Evolutionary conservation across 2,329 filamentous ascomycete genomes (phyloP).

Genomic region (Cyclaneusma minus): DNA sequence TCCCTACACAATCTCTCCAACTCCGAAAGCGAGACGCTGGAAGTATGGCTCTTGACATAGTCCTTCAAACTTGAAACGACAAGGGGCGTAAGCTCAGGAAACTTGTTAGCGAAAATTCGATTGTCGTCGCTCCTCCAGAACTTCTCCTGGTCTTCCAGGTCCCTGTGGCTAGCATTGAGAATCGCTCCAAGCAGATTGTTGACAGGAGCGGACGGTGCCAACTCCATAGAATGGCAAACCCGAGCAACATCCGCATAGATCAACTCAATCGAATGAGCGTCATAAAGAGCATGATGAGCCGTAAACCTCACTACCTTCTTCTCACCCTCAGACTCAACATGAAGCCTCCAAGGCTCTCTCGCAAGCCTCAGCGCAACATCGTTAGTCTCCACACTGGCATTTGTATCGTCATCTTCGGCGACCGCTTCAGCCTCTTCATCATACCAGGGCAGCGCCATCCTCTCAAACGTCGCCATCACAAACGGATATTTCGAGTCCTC

Average conservation of each 20-base stretch:
- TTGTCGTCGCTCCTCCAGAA: conserved; percentile 51
- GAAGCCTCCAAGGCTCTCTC: conserved; percentile 15
- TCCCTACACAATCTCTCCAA: conserved; percentile 41
- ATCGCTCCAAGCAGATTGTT: conserved; percentile 27
- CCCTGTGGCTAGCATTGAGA: conserved; percentile 18
- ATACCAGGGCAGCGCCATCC: conserved; percentile 23
- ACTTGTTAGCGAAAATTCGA: conserved; percentile 45
- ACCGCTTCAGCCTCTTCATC: conserved; percentile 7
- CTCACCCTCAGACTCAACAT: conserved; percentile 3
- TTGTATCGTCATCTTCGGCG: not conserved
- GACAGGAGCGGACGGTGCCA: conserved; percentile 19
- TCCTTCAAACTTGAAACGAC: conserved; percentile 18
- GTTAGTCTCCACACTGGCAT: not conserved
- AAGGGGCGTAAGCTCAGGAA: conserved; percentile 61
- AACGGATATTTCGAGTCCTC: conserved; percentile 47
- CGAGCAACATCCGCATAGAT: conserved; percentile 45
- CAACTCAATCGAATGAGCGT: conserved; percentile 56
- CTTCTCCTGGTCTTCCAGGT: conserved; percentile 18
- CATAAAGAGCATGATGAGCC: conserved; percentile 68
- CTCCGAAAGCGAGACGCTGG: conserved; percentile 22
- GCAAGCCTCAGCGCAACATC: not conserved
- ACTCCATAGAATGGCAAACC: conserved; percentile 18
- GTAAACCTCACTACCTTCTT: conserved; percentile 11
- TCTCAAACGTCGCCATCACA: conserved; percentile 54
- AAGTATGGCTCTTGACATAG: conserved; percentile 22